These are phyloP conservation scores for Botryosphaeria dothidea DNA, from an alignment of 2,329 filamentous ascomycete genomes.

Conservation along the genomic window DNA sequence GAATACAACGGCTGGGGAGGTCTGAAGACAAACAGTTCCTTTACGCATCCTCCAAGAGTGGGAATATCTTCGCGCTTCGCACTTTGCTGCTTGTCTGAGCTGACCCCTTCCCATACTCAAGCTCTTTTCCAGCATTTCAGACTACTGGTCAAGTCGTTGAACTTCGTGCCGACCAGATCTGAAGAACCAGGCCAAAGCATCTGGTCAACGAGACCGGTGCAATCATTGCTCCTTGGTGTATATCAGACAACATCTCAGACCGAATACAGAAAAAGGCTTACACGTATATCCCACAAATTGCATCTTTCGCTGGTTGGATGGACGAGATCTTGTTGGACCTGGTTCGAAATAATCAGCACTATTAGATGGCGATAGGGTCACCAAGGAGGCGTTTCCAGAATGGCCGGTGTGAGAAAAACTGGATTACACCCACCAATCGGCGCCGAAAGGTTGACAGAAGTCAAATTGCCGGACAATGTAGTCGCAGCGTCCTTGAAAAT, in stretches of 20 bases:
- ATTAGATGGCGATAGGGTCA: no score
- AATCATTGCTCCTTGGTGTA: background rate
- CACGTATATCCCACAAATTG: background rate
- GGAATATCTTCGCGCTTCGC: no score
- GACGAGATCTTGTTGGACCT: slow-evolving; percentile 1
- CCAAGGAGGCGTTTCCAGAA: background rate
- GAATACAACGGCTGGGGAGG: no score
- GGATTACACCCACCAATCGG: background rate
- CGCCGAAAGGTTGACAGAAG: background rate
- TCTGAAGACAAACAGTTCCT: no score
- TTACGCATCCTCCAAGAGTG: no score
- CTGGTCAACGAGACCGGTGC: slow-evolving; percentile 2
- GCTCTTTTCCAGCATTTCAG: slow-evolving; percentile 1
- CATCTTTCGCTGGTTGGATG: background rate
- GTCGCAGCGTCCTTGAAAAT: slow-evolving; percentile 4
- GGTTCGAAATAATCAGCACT: background rate
- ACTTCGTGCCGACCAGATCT: background rate
- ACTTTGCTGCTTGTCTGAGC: no score
- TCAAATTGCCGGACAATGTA: background rate
- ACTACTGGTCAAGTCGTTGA: slow-evolving; percentile 1
- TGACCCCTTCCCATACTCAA: background rate
- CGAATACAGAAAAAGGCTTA: background rate
- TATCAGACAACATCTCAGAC: background rate
- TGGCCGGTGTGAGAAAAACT: no score
- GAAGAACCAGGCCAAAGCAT: slow-evolving; percentile 6